Base-by-base conservation (phyloP, 495 filamentous ascomycete genomes). In the Recurvomyces mirabilis region DNA sequence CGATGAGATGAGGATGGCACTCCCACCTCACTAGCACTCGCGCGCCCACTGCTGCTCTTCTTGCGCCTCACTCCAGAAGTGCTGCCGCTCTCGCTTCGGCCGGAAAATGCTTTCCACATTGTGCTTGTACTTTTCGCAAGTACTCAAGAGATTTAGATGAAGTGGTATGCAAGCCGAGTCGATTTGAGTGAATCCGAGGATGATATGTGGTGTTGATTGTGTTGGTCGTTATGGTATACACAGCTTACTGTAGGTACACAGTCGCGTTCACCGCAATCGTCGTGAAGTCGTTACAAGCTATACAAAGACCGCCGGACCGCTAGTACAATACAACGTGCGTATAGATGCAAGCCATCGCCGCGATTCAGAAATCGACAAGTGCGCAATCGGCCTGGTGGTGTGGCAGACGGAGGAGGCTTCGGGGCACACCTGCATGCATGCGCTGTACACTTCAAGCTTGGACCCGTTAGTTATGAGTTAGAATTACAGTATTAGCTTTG, bases 41-140 rank as follows among this genome's bases (percentile, higher is more conserved):
- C 44, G 35, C 42, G 42, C 40, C 32, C 31, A 38, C 34, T 28
- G 23, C 43, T 13, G 17, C 35, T 43, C 41, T 53, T 53, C 39
- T 53, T 53, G 15, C 38, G 37, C 12, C 32, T 18, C 15, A 19
- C 7, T 31, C 49, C 43, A 10, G 43, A 31, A 9, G 32, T 42
- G 44, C 43, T 47, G 32, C 45, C 51, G 11, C 35, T 49, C 40
- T 53, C 51, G 36, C 51, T 53, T 24, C 46, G 44, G 19, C 51
- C 51, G 23, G 18, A 44, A 36, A 53, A 53, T 20, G 51, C 45
- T 32, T 49, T 53, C 51, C 51, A 53, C 51, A 53, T 53, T 3
- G 19, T 40, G 21, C 2, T 40, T 37, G 4, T 18, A 23, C 14
- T 11, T 24, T 12, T 24, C 13, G 10, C 23, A 23, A 40, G n/a